phyloP scores from a whole-genome alignment of 116 monocot genomes.

The Phalaenopsis hybrid region DNA sequence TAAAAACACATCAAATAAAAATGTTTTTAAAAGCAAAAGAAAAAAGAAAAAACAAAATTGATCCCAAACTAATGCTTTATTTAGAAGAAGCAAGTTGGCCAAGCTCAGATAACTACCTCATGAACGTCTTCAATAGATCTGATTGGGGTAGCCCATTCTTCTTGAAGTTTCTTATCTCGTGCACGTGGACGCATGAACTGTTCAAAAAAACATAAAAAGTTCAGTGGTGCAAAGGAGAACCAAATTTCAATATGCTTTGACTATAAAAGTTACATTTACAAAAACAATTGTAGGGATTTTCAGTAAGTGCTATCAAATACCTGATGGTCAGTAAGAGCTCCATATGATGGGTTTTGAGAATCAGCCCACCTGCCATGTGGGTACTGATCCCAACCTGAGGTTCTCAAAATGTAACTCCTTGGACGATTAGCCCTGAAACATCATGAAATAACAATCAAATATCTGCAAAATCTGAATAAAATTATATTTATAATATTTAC shows the following conservation, averaged over 20 bases:
- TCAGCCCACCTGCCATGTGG: constrained; percentile 88
- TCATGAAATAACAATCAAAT: constrained; percentile 11
- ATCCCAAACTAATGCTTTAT: neutral
- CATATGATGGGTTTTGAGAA: constrained; percentile 82
- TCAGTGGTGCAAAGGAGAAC: neutral
- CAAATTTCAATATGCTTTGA: neutral
- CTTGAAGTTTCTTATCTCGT: constrained; percentile 82
- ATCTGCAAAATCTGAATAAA: neutral
- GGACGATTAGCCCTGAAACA: constrained; percentile 84
- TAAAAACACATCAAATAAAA: too few species aligned
- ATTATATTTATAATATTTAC: neutral
- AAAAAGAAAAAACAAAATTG: too few species aligned
- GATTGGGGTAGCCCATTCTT: constrained; percentile 80
- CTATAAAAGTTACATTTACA: neutral
- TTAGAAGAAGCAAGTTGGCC: neutral
- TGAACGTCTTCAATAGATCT: constrained; percentile 66
- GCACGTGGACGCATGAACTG: constrained; percentile 86
- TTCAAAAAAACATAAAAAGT: neutral
- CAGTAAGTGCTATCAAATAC: constrained; percentile 14
- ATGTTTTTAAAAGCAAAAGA: too few species aligned
- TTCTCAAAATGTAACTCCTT: constrained; percentile 81
- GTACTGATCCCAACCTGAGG: constrained; percentile 81
- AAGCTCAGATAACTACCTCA: constrained; percentile 36
- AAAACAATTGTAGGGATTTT: neutral
- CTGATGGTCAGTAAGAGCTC: constrained; percentile 83